Evolutionary conservation across 805 yeast genomes (phyloP).

Genomic region (Kazachstania kunashirensis): DNA sequence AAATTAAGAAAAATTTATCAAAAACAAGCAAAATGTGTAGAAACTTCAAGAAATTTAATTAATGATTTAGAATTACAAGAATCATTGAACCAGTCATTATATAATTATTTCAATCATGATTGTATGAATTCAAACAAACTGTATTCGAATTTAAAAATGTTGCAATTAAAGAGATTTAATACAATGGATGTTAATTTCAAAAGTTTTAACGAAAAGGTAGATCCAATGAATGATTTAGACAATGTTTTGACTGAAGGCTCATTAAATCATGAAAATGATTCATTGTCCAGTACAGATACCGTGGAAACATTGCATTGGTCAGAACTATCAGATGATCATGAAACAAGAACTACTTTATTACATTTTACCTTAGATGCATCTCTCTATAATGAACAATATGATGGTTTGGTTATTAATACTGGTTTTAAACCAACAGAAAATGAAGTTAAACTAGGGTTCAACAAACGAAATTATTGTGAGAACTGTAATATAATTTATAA

Average conservation of each 20-base stretch:
- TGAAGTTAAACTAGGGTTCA: not conserved
- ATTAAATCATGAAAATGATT: not conserved
- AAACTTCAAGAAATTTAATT: not conserved
- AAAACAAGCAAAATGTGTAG: slow-evolving; percentile 13
- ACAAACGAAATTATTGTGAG: slow-evolving; percentile 53
- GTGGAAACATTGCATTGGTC: not conserved
- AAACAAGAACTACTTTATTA: not conserved
- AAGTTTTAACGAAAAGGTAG: slow-evolving; percentile 7
- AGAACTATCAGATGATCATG: not conserved
- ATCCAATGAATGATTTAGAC: too few relatives aligned
- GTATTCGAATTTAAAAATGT: not conserved
- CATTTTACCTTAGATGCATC: not conserved
- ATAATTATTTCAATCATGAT: not conserved
- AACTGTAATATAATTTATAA: slow-evolving; percentile 79
- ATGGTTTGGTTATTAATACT: not conserved
- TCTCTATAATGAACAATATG: not conserved
- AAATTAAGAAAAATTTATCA: slow-evolving; percentile 19
- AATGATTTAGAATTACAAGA: not conserved
- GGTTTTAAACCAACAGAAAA: not conserved
- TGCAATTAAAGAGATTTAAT: slow-evolving; percentile 4
- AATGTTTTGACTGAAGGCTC: too few relatives aligned
- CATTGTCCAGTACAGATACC: slow-evolving; percentile 1
- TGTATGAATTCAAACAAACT: slow-evolving; percentile 4
- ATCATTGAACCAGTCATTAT: not conserved
- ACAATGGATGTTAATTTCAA: slow-evolving; percentile 5